Evolutionary conservation across 2,329 filamentous ascomycete genomes (phyloP).

Genomic region (Diaporthe humulicola): DNA sequence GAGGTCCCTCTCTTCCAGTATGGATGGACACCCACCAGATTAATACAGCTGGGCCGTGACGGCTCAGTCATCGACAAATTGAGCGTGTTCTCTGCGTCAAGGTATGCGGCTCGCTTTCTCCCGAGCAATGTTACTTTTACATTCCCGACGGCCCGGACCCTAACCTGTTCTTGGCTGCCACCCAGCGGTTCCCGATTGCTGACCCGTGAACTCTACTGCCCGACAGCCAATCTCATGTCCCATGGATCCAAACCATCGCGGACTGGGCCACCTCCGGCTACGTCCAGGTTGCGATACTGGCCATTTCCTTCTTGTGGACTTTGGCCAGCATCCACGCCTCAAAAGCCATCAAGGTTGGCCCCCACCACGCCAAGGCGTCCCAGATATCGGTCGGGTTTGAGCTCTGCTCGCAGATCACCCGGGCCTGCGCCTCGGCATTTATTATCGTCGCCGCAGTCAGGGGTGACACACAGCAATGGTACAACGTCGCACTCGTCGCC

Average conservation of each 20-base stretch:
- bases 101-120: slow-evolving; percentile 18
- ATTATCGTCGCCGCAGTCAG: slow-evolving; percentile 26
- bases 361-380: slow-evolving; percentile 25
- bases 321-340: slow-evolving; percentile 14
- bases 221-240: slow-evolving; percentile 29
- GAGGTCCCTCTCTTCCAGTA: slow-evolving; percentile 23
- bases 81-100: background rate
- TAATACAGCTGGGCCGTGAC: background rate
- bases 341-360: background rate
- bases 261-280: slow-evolving; percentile 25
- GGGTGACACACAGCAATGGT: slow-evolving; percentile 33
- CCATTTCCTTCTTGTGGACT: slow-evolving; percentile 36
- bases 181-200: background rate
- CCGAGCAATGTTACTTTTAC: slow-evolving; percentile 12
- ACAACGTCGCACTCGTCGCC: slow-evolving; percentile 29
- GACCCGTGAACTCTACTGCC: background rate
- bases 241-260: slow-evolving; percentile 32
- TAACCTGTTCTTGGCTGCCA: background rate
- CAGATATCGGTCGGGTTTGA: slow-evolving; percentile 36
- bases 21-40: slow-evolving; percentile 14
- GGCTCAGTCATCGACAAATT: background rate
- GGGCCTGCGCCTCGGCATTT: slow-evolving; percentile 33
- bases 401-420: slow-evolving; percentile 35
- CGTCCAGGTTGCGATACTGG: slow-evolving; percentile 29
- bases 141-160: slow-evolving; percentile 20